Conservation (phyloP, 2,329 filamentous ascomycete genomes). For the Seiridium cupressi region DNA sequence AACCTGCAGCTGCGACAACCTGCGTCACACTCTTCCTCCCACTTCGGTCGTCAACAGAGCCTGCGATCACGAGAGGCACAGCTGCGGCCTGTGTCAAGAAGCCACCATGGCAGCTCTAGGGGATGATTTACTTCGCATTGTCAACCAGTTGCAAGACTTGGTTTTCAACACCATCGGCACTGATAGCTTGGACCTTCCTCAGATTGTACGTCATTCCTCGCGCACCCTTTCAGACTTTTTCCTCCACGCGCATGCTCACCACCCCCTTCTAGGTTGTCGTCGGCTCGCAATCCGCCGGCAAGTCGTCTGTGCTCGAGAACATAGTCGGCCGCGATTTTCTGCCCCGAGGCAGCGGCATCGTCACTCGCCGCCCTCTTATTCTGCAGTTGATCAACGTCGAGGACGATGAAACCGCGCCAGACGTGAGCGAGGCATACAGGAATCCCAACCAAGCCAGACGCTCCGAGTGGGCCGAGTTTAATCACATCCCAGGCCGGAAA, state of each 20-base stretch:
- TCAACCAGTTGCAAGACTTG: conserved; percentile 97
- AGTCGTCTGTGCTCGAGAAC: conserved; percentile 98
- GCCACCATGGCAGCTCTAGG: conserved; percentile 82
- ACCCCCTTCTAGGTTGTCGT: conserved; percentile 75
- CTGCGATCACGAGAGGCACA: background rate
- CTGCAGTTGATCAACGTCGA: conserved; percentile 98
- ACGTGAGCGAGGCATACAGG: conserved; percentile 70
- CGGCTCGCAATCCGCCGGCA: conserved; percentile 95
- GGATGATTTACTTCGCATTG: conserved; percentile 89
- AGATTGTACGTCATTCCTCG: conserved; percentile 71
- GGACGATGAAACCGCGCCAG: conserved; percentile 65
- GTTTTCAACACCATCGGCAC: conserved; percentile 99
- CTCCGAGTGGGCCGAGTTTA: conserved; percentile 89
- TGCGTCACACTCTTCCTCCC: background rate
- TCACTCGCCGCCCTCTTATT: conserved; percentile 90
- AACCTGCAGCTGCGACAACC: background rate
- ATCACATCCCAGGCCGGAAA: conserved; percentile 85
- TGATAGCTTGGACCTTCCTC: conserved; percentile 93
- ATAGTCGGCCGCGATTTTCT: conserved; percentile 98
- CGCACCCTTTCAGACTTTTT: background rate
- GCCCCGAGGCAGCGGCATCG: conserved; percentile 93
- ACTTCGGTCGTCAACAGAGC: background rate
- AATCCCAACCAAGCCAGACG: conserved; percentile 68
- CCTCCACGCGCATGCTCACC: conserved; percentile 9
- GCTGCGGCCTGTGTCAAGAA: background rate